Base-by-base conservation (phyloP, 306 rosid species). In the Elaeagnus macrophylla region DNA sequence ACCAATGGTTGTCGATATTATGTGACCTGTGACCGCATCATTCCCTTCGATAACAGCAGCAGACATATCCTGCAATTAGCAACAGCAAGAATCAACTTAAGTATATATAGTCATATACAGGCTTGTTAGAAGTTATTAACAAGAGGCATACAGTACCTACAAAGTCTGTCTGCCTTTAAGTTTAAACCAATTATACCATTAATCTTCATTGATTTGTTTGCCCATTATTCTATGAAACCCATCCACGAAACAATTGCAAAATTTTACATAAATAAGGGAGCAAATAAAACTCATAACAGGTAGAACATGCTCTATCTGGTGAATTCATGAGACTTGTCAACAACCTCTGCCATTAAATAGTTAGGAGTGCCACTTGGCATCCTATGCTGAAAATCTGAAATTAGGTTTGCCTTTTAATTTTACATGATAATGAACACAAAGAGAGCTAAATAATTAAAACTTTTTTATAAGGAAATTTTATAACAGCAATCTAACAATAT, bases 1-100 rank as follows among this genome's bases (percentile, higher is more conserved):
- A 59, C 95, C 97, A 66, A 86, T 86, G n/a, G 94, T 90, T 35
- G 95, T 86, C 54, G 97, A 86, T 54, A 90, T 86, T 63, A 86
- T 86, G 67, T 86, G 91, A 64, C 97, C 97, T 15, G 95, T 83
- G 67, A 83, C 84, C 56, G 76, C 86, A 69, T 76, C 91, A 65
- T 83, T 83, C 53, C 94, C 93, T 62, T 86, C 91, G 0, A 73
- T 50, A 5, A 76, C 79, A 41, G 77, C 66, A 52, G 89, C 61
- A 8, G 95, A 76, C 97, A 86, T 90, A 60, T 86, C 95, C 97
- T 90, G 84, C 74, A 74, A 60, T 74, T 54, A 41, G 59, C 36
- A 79, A 53, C 49, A 60, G 42, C 56, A 37, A 51, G 8, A 55
- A 40, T 45, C 19, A 53, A 51, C 7, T 56, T 37, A 12, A 48